Base-by-base conservation (phyloP, 2,329 filamentous ascomycete species). In the Curvularia lunata region DNA sequence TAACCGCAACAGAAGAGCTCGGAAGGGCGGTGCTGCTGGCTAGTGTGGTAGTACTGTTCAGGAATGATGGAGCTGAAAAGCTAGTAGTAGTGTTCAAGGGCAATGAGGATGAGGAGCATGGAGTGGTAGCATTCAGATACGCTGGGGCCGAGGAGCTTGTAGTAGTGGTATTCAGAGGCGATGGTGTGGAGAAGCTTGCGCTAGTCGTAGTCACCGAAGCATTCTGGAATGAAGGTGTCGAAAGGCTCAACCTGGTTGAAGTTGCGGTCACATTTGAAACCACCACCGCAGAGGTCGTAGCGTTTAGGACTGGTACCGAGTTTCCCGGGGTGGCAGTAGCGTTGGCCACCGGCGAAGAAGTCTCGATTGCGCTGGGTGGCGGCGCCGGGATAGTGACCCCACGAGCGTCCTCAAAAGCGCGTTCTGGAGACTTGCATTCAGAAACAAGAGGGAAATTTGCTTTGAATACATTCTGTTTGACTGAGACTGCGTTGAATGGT, bases 391-490 rank as follows among this genome's bases (percentile, higher is more conserved):
- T 25, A 3, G 51, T n/a, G 4, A 51, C 42, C 4, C 37, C 51
- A 5, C 28, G 52, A 6, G 21, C 13, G 8, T 53, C 43, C 7
- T 45, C 37, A 38, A 56, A 59, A 18, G 54, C 58, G 9, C 28
- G 21, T 1, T 43, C 42, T 3, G 65, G 59, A 10, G 59, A 58
- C 25, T 67, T 54, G 19, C 71, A 74, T 0, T 61, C 52, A 0
- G 65, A 67, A 2, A 68, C 47, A 6, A 74, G 54, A 8, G 65
- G 55, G 6, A 71, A 61, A 0, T 58, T 46, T 0, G 66, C 67
- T 8, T 61, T 63, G 50, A 71, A 74, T 23, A 74, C 56, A 12
- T 65, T 65, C 4, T 56, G 61, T 2, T 56, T 43, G 7, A 55
- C 61, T 2, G 46, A 51, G 25, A 68, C 58, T 3, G 58, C 53